Evolutionary conservation across 768 basidiomycete species (phyloP).

Genomic region (Lactifluus piperatus): DNA sequence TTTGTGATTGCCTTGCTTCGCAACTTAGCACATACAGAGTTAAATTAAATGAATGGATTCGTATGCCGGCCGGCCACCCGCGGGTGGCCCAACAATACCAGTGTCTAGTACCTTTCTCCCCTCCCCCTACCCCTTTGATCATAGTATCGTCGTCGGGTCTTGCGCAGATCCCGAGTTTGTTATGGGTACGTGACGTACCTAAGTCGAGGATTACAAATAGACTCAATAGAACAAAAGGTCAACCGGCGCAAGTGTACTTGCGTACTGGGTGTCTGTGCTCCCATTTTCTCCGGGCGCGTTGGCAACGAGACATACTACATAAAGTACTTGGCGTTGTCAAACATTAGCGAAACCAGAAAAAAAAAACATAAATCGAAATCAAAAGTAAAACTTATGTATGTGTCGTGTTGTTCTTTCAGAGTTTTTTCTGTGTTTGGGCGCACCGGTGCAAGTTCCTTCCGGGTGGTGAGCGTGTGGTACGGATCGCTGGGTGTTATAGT

Average conservation of each 20-base stretch:
- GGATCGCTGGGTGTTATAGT: neutral
- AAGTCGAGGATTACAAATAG: too few relatives aligned
- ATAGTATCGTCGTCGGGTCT: neutral
- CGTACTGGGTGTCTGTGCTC: too few relatives aligned
- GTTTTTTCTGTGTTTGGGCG: neutral
- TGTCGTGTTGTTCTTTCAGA: neutral
- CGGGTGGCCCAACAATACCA: neutral
- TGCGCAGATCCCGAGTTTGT: neutral
- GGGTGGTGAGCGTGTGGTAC: neutral
- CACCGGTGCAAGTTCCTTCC: neutral
- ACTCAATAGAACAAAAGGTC: neutral
- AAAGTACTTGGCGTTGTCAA: too few relatives aligned
- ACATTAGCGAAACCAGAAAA: too few relatives aligned
- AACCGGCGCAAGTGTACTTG: neutral
- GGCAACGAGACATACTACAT: neutral
- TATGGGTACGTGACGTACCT: neutral
- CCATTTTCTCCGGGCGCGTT: neutral
- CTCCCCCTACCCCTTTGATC: neutral
- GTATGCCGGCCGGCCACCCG: neutral
- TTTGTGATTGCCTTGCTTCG: constrained; percentile 2
- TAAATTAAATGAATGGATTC: constrained; percentile 2
- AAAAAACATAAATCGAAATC: neutral
- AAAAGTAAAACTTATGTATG: too few relatives aligned
- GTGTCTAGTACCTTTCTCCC: too few relatives aligned
- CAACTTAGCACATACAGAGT: neutral